Evolutionary conservation across 73 alveolate species (phyloP), one percentile per base, ranked within the genome.

Genomic region (Symbiodinium natans): DNA sequence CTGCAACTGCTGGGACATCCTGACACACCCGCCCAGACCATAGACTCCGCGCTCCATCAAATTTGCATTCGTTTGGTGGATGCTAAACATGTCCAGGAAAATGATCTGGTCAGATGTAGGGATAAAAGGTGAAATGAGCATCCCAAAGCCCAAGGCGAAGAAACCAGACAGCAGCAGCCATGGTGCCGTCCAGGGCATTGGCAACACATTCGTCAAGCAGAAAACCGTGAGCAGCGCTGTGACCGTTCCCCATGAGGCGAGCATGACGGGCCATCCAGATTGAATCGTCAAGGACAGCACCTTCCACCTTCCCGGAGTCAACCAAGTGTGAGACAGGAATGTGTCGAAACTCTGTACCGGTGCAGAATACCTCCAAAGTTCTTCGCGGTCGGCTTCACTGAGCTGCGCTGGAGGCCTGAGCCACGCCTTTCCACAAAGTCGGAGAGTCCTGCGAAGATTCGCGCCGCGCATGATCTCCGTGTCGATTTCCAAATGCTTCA

Each of bases 241-340:
- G 19, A 36, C 75, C 6, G 52, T 9, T 34, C 19, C 34, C n/a
- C 34, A 82, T 8, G 9, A 38, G 25, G 17, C 25, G 39, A 82
- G 10, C 34, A 9, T 38, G 17, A 40, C 71, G 33, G 85, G 36
- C 84, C 84, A 74, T 11, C 84, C 84, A 15, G 10, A 8, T 29
- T 40, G 86, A 40, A 88, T 1, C 46, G 46, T 29, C 74, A 88
- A 34, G 42, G 95, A 56, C 43, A 63, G 42, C 9, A 40, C 34
- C 54, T 88, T 88, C 86, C 85, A 29, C 36, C 71, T 59, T 33
- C 95, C 86, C 36, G 68, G 68, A n/a, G 95, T 88, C 46, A 80
- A 31, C 95, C 95, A 88, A 15, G 95, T 88, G 36, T 88, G 95
- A 27, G 95, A 88, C 23, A 88, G 4, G 71, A 88, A 88, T 42